These are phyloP conservation scores for Penicillium polonicum DNA, from an alignment of 2,329 filamentous ascomycete genomes.

Conservation along the genomic window DNA sequence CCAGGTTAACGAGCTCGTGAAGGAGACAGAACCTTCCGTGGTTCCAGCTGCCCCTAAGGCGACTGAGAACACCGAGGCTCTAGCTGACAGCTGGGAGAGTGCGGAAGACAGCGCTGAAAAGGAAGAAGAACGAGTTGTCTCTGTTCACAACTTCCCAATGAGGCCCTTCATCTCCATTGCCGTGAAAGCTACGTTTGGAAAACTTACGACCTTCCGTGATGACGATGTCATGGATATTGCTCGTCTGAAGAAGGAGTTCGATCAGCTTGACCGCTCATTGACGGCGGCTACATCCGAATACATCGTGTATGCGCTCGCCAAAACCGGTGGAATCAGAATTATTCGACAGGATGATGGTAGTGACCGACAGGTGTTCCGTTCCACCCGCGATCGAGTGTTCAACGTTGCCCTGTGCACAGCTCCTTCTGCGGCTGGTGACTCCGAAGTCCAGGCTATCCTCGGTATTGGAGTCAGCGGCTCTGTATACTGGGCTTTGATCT, in stretches of 20 bases:
- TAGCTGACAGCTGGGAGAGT: conserved; percentile 90
- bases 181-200: conserved; percentile 51
- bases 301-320: conserved; percentile 92
- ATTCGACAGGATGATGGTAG: conserved; percentile 92
- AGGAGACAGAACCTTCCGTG: conserved; percentile 50
- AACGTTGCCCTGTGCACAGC: conserved; percentile 81
- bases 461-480: conserved; percentile 92
- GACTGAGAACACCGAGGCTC: conserved; percentile 53
- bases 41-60: conserved; percentile 57
- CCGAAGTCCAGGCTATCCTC: conserved; percentile 76
- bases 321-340: conserved; percentile 86
- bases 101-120: conserved; percentile 69
- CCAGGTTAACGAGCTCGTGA: conserved; percentile 54
- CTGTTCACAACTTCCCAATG: conserved; percentile 94
- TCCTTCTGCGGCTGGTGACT: conserved; percentile 51
- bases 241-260: conserved; percentile 93
- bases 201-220: conserved; percentile 65
- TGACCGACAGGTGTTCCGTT: conserved; percentile 87
- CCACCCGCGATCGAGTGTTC: conserved; percentile 90
- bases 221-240: conserved; percentile 89
- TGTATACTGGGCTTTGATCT: conserved; percentile 91
- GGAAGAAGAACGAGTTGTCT: conserved; percentile 64
- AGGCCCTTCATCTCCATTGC: conserved; percentile 91
- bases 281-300: conserved; percentile 86
- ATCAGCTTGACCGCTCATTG: conserved; percentile 91